A percentile compares a stretch with the other conserved stretches of the same genome.
These are phyloP conservation scores for Calonectria pteridis DNA, from an alignment of 2,329 filamentous ascomycete genomes.

Conservation along the genomic window DNA sequence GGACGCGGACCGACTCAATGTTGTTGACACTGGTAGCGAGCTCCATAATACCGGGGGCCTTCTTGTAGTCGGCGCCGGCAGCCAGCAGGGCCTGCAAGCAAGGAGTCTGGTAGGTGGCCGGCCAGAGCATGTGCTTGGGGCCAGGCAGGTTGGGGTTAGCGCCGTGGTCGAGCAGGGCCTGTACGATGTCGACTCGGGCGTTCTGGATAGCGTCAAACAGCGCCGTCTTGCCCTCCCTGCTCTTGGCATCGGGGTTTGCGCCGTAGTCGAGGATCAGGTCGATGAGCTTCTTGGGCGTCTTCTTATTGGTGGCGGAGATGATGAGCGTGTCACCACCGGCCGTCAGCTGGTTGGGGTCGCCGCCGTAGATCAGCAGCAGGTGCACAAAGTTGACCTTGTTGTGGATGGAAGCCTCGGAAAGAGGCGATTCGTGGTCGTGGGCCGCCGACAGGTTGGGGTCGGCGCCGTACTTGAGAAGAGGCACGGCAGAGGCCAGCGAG, in stretches of 20 bases:
- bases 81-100: constrained; percentile 70
- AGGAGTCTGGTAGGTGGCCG: constrained; percentile 68
- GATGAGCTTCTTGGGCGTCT: constrained; percentile 65
- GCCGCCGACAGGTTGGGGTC: constrained; percentile 67
- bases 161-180: constrained; percentile 62
- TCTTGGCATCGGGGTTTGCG: constrained; percentile 70
- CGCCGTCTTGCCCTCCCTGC: constrained; percentile 71
- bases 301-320: constrained; percentile 71
- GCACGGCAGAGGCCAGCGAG: constrained; percentile 68
- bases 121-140: constrained; percentile 78
- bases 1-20: constrained; percentile 69
- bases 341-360: constrained; percentile 66
- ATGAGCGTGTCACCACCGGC: constrained; percentile 71
- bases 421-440: constrained; percentile 65
- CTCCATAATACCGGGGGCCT: constrained; percentile 73
- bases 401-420: constrained; percentile 63
- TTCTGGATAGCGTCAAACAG: constrained; percentile 72
- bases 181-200: constrained; percentile 68
- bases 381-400: constrained; percentile 69
- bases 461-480: constrained; percentile 74
- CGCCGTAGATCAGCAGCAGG: constrained; percentile 72
- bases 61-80: constrained; percentile 71
- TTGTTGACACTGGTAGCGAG: constrained; percentile 73
- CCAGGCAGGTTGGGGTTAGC: constrained; percentile 77
- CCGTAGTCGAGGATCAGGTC: constrained; percentile 72